A percentile compares a stretch with the other conserved stretches of the same genome.
phyloP scores from a whole-genome alignment of 1,284 basidiomycete genomes.

The Ustilago trichophora region DNA sequence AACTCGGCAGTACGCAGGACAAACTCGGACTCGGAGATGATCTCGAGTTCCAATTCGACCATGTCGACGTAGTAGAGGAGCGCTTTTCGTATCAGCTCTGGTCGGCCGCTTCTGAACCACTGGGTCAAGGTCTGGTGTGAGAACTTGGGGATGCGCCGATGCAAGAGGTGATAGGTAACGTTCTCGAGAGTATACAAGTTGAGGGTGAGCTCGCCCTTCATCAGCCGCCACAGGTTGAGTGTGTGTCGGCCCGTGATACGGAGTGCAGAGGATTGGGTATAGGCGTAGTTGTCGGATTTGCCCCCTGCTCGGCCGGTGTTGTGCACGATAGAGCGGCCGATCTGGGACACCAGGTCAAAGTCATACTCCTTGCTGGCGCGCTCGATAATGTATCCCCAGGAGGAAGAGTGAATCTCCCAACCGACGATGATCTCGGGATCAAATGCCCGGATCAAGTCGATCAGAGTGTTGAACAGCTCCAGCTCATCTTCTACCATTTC shows the following conservation, averaged over 20 bases:
- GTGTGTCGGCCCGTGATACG: slow-evolving; percentile 87
- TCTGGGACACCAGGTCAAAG: slow-evolving; percentile 66
- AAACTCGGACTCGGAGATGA: slow-evolving; percentile 61
- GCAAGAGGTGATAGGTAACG: slow-evolving; percentile 72
- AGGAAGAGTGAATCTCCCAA: slow-evolving; percentile 87
- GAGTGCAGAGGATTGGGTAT: slow-evolving; percentile 85
- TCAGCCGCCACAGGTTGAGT: slow-evolving; percentile 89
- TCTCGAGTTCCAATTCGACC: slow-evolving; percentile 48
- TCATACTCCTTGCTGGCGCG: slow-evolving; percentile 70
- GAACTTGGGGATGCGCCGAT: slow-evolving; percentile 75
- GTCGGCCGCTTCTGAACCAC: slow-evolving; percentile 72
- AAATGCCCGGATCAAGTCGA: slow-evolving; percentile 79
- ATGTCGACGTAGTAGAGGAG: slow-evolving; percentile 54
- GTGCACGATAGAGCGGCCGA: slow-evolving; percentile 64
- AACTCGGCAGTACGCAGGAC: slow-evolving; percentile 74
- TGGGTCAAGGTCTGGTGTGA: slow-evolving; percentile 74
- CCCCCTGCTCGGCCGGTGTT: slow-evolving; percentile 54
- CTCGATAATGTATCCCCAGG: slow-evolving; percentile 89
- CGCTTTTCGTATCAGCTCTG: slow-evolving; percentile 25
- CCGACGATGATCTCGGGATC: slow-evolving; percentile 92
- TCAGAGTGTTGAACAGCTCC: slow-evolving; percentile 80
- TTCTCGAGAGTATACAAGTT: slow-evolving; percentile 90
- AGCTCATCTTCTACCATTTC: slow-evolving; percentile 78
- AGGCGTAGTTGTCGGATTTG: slow-evolving; percentile 67
- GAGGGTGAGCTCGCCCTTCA: slow-evolving; percentile 83